Evolutionary conservation across 2,329 filamentous ascomycete species (phyloP).

Genomic region (Ceratocystis eucalypticola): DNA sequence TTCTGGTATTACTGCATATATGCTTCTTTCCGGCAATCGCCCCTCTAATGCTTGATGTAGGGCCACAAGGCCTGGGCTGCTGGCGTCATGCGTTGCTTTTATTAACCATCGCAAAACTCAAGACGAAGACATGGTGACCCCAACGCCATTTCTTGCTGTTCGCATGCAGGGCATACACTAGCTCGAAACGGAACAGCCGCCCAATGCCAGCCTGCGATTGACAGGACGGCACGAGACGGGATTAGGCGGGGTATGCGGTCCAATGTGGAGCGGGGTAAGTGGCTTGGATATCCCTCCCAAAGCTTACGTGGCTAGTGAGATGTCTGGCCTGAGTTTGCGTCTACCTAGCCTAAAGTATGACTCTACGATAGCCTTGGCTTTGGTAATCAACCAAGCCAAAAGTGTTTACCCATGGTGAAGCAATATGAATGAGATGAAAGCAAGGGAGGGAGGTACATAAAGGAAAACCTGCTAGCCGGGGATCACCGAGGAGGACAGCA

Average conservation of each 20-base stretch:
- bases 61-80: no score
- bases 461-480: not conserved
- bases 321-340: not conserved
- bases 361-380: not conserved
- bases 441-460: not conserved
- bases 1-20: no score
- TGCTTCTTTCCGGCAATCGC: no score
- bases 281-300: not conserved
- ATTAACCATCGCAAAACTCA: not conserved
- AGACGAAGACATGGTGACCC: not conserved
- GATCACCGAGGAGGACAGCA: not conserved
- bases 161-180: not conserved
- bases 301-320: not conserved
- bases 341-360: not conserved
- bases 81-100: not conserved
- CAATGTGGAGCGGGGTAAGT: not conserved
- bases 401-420: not conserved
- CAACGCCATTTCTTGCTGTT: not conserved
- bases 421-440: not conserved
- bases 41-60: no score
- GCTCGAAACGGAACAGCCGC: not conserved
- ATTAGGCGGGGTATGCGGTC: not conserved
- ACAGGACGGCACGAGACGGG: conserved; percentile 2
- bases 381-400: not conserved
- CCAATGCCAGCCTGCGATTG: not conserved